Conservation (phyloP, 106 monocot genomes). For the Platanthera guangdongensis region DNA sequence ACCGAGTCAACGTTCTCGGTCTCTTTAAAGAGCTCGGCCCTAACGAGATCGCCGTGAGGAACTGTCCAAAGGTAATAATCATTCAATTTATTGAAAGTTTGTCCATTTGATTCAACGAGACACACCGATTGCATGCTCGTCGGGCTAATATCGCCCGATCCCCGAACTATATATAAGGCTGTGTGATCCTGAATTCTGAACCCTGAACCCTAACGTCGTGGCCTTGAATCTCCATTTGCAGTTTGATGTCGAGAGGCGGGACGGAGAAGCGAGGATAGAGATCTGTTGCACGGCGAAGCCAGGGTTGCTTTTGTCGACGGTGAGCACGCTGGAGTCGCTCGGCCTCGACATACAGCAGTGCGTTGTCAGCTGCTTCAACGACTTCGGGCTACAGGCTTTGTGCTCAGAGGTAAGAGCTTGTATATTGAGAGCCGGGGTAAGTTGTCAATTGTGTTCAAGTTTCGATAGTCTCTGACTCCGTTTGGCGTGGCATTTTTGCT, state of each 20-base stretch:
- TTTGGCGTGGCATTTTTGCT: too few species aligned
- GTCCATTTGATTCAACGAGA: too few species aligned
- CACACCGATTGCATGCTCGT: too few species aligned
- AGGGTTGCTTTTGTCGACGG: conserved; percentile 73
- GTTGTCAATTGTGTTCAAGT: too few species aligned
- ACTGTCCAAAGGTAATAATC: conserved; percentile 66
- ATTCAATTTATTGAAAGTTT: too few species aligned
- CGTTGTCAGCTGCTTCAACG: conserved; percentile 93
- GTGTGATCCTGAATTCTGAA: too few species aligned
- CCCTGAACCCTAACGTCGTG: not conserved
- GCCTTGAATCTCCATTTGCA: conserved; percentile 8
- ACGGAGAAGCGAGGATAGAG: conserved; percentile 62
- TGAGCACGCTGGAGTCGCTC: conserved; percentile 71
- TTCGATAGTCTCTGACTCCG: too few species aligned
- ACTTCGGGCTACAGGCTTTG: conserved; percentile 94
- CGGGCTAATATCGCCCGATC: too few species aligned
- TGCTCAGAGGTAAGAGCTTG: conserved; percentile 58
- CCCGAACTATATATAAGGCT: too few species aligned
- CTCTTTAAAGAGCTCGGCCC: conserved; percentile 60
- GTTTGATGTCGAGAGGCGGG: conserved; percentile 88
- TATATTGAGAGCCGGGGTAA: too few species aligned
- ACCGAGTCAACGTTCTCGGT: conserved; percentile 38
- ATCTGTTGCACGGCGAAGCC: conserved; percentile 77
- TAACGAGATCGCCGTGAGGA: conserved; percentile 60
- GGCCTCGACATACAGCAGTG: conserved; percentile 90